Evolutionary conservation across 495 filamentous ascomycete genomes (phyloP), one percentile per base, ranked within the genome.

Genomic region (Aspergillus campestris): DNA sequence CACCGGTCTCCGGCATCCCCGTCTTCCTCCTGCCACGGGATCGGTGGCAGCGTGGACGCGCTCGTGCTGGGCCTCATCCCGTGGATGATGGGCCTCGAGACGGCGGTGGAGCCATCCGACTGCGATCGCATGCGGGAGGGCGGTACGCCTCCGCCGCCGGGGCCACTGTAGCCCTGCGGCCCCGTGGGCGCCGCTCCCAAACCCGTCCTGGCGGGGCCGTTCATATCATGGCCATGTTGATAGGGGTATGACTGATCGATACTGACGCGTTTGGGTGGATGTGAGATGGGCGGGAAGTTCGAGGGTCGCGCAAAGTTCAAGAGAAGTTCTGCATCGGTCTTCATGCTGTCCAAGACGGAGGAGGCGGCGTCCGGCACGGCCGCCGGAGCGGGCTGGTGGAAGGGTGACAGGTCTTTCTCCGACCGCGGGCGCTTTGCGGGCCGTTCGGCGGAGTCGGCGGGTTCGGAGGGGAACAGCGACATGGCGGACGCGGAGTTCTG

Each of bases 341-440:
- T 70, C 64, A 70, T 73, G 51, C 63, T 74, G 38, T 75, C 70
- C 14, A 61, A 52, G 62, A 45, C 28, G 60, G 34, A 48, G 73
- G 67, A 51, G 72, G 72, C 24, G 18, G 72, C 70, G 30, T 59
- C 58, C 7, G 73, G 67, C 46, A 68, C 63, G 36, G 67, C 57
- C 15, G 51, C 54, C 14, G 58, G 53, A 14, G 56, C 62, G 41
- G 53, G 46, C 37, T 61, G 62, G 34, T 34, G 12, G 24, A 68
- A 64, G 24, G 77, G 71, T 37, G 78, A 79, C 14, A 65, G 55
- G 42, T 76, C 56, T 49, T 73, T 68, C 48, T 80, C 80, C 27
- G 80, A 82, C 40, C 77, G 71, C 18, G 75, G 67, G 28, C 80
- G 73, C 53, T 84, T 84, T n/a, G 74, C 58, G 6, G 79, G 78